These are phyloP conservation scores for Thalassiosira profunda DNA, from an alignment of 108 stramenopile species.

Conservation along the genomic window DNA sequence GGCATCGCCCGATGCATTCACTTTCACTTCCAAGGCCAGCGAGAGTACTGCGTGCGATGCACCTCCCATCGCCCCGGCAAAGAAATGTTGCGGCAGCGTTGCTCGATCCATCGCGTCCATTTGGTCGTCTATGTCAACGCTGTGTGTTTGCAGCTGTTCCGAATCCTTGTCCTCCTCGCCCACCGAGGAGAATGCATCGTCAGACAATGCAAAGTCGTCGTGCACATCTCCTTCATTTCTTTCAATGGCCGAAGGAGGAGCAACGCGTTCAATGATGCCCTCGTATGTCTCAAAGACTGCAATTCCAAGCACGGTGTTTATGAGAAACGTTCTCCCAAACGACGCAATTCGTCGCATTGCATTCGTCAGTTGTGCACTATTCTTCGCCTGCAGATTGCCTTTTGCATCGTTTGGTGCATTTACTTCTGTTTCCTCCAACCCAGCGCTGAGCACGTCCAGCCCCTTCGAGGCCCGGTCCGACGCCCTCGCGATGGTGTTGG, in stretches of 20 bases:
- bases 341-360: slow-evolving; percentile 10
- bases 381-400: slow-evolving; percentile 3
- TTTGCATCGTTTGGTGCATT: background rate
- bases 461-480: slow-evolving; percentile 70
- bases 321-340: slow-evolving; percentile 30
- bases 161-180: background rate
- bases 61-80: slow-evolving; percentile 58
- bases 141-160: background rate
- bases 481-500: slow-evolving; percentile 51
- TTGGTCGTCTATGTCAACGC: background rate
- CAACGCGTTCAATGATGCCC: slow-evolving; percentile 35
- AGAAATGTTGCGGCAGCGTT: slow-evolving; percentile 49
- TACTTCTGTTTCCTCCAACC: background rate
- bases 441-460: slow-evolving; percentile 54
- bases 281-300: slow-evolving; percentile 74
- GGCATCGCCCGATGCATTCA: background rate
- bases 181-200: background rate
- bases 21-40: slow-evolving; percentile 23
- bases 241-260: background rate
- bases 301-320: slow-evolving; percentile 71
- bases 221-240: background rate
- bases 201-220: background rate
- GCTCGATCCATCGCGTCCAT: slow-evolving; percentile 44
- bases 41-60: slow-evolving; percentile 49
- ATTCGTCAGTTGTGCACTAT: slow-evolving; percentile 1